Conservation (phyloP, 345 rosid genomes). For the Triadica sebifera region DNA sequence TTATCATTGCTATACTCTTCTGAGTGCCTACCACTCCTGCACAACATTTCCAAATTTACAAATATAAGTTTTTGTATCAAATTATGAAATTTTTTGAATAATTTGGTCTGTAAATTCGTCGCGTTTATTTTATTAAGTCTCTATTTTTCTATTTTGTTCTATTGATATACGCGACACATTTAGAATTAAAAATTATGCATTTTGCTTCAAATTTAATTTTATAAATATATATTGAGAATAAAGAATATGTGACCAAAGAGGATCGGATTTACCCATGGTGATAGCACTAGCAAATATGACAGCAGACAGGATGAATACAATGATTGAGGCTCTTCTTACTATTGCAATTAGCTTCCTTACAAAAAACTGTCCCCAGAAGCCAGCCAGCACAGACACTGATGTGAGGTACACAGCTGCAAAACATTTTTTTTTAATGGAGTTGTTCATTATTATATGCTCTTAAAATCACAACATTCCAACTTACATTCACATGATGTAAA, state of each 20-base stretch:
- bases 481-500: not conserved
- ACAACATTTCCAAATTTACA: not conserved
- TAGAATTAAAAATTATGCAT: too few relatives aligned
- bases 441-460: too few relatives aligned
- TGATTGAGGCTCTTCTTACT: constrained; percentile 61
- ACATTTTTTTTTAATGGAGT: not conserved
- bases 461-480: not conserved
- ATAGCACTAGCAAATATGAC: constrained; percentile 84
- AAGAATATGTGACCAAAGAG: not conserved
- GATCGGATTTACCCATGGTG: constrained; percentile 56
- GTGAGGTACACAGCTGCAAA: constrained; percentile 66
- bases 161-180: too few relatives aligned
- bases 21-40: constrained; percentile 68
- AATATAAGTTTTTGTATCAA: too few relatives aligned
- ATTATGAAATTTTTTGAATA: too few relatives aligned
- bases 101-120: too few relatives aligned
- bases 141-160: too few relatives aligned
- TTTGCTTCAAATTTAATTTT: too few relatives aligned
- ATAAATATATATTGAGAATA: too few relatives aligned
- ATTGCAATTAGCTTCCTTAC: constrained; percentile 58
- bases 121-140: too few relatives aligned
- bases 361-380: constrained; percentile 87
- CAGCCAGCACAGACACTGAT: constrained; percentile 62
- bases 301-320: constrained; percentile 72
- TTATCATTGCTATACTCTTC: constrained; percentile 60